phyloP scores from a whole-genome alignment of 2,329 filamentous ascomycete genomes.

The Moelleriella libera region DNA sequence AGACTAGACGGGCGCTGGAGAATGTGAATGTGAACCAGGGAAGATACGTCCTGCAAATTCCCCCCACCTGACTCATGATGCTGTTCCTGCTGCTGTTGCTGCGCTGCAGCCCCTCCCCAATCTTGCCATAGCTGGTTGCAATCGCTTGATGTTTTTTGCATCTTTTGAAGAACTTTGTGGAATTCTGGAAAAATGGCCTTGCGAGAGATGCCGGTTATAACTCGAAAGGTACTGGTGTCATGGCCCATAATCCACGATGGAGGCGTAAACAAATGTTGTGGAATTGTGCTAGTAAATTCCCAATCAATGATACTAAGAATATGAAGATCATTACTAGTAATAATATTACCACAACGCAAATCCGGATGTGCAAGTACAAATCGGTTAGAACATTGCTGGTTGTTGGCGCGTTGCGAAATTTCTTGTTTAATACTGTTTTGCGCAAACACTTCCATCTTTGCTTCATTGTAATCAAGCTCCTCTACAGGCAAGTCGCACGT shows the following conservation, averaged over 20 bases:
- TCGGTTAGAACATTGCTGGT: background rate
- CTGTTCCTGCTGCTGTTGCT: no score
- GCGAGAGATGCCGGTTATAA: no score
- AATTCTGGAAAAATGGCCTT: no score
- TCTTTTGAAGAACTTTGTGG: no score
- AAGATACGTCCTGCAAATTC: no score
- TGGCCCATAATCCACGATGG: background rate
- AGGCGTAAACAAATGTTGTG: background rate
- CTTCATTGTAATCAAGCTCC: background rate
- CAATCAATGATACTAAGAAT: background rate
- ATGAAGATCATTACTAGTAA: background rate
- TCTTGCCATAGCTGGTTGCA: no score
- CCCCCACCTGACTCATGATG: no score
- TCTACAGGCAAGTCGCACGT: background rate
- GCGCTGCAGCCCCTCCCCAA: no score
- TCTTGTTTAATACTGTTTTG: background rate
- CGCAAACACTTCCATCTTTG: background rate
- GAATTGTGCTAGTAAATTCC: background rate
- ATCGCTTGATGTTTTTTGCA: no score
- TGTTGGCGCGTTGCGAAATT: background rate
- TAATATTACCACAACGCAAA: background rate
- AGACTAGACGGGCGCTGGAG: no score
- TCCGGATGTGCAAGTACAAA: background rate
- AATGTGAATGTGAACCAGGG: no score
- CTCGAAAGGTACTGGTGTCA: background rate